phyloP scores from a whole-genome alignment of 305 asterid genomes.

The Solanum aculeatissimum region DNA sequence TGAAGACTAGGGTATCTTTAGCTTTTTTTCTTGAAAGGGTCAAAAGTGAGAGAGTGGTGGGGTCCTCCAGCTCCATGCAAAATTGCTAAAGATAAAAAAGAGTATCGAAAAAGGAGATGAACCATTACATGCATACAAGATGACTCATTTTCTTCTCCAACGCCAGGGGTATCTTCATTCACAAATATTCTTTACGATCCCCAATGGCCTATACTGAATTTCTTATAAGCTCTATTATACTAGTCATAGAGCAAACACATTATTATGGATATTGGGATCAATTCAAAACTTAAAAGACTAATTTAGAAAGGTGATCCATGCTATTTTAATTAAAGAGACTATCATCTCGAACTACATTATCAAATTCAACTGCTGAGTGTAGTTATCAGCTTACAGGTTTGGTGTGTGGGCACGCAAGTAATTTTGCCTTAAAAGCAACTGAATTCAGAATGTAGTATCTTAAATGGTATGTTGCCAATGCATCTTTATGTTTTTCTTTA shows the following conservation, averaged over 20 bases:
- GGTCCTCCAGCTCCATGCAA: constrained; percentile 11
- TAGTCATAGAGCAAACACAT: neutral
- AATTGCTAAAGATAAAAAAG: neutral
- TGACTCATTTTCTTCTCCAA: neutral
- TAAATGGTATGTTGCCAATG: neutral
- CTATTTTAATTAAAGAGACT: neutral
- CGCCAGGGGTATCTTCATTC: neutral
- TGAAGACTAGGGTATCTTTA: constrained; percentile 1
- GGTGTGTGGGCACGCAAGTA: neutral
- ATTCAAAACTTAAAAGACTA: neutral
- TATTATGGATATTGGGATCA: neutral
- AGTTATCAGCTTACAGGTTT: neutral
- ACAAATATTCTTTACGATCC: neutral
- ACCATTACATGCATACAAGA: neutral
- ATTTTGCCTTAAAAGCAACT: neutral
- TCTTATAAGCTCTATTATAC: neutral
- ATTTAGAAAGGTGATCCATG: neutral
- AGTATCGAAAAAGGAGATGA: neutral
- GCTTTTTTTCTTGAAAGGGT: constrained; percentile 23
- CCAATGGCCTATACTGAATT: neutral
- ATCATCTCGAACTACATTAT: neutral
- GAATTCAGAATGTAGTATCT: neutral
- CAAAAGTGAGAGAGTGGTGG: constrained; percentile 17
- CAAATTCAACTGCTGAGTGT: neutral
- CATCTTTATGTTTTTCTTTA: constrained; percentile 2